Evolutionary conservation across 495 filamentous ascomycete species (phyloP).

Genomic region (Sordaria brevicollis): DNA sequence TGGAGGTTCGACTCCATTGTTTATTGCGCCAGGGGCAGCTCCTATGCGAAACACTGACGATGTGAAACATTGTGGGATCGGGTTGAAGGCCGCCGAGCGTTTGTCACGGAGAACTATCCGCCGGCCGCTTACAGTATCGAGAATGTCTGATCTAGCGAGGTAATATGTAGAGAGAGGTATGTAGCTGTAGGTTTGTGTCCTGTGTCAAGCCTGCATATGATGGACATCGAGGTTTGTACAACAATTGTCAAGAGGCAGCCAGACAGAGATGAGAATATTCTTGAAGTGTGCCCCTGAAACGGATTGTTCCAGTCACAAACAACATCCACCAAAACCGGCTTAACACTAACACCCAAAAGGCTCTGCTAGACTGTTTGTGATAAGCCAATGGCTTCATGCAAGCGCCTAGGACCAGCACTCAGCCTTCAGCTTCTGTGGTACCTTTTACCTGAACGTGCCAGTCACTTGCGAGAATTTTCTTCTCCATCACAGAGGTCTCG

Average conservation of each 20-base stretch:
- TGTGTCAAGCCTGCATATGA: not conserved
- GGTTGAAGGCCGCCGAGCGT: not conserved
- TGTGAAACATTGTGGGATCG: not conserved
- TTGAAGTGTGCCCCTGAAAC: not conserved
- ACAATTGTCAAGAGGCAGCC: not conserved
- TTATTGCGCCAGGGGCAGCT: not conserved
- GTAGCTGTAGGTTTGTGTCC: not conserved
- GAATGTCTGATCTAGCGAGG: not conserved
- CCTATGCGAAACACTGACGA: not conserved
- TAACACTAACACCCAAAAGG: not conserved
- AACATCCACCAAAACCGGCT: not conserved
- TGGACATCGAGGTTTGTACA: not conserved
- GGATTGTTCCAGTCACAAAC: not conserved
- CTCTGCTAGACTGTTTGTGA: not conserved
- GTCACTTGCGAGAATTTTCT: not conserved
- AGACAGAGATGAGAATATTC: not conserved
- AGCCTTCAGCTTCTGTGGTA: not conserved
- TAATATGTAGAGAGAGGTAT: too few relatives aligned
- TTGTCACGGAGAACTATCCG: not conserved
- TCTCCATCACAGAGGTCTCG: not conserved
- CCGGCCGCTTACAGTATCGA: not conserved
- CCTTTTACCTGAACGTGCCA: not conserved
- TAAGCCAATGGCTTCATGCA: not conserved
- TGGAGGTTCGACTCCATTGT: not conserved
- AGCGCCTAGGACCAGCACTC: not conserved